Base-by-base conservation (phyloP, 495 filamentous ascomycete species). In the Penicillium odoratum region DNA sequence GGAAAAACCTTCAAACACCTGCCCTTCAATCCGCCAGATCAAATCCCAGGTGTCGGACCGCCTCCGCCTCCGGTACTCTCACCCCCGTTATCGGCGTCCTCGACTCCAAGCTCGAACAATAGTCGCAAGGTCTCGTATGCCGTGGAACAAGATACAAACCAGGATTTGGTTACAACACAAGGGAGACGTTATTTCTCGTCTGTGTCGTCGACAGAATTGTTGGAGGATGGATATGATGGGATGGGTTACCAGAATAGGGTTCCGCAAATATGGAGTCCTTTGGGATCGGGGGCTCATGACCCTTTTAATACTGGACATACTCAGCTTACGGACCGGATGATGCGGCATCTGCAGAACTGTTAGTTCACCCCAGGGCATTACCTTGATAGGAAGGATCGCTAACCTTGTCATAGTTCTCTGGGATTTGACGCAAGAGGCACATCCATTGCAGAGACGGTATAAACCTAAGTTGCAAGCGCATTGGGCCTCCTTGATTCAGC, bases 1-100 rank as follows among this genome's bases (percentile, higher is more conserved):
- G 70, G 64, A 60, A 77, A 79, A 59, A 66, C 72, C 16, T 78
- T 69, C 67, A 77, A 77, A 38, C 70, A 75, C n/a, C 56, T 77
- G 45, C 69, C 74, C 48, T 79, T 72, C 45, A 73, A 73, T 53
- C 68, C 74, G 0, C 67, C 68, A 7, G 69, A 73, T 49, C 71
- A 68, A 13, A 56, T 65, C 0, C 55, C 68, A 8, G 67, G 57
- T 5, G 47, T 67, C 13, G 61, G 55, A n/a, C 53, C 64, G 11
- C 44, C 60, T 7, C 51, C 48, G 2, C 48, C 64, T 46, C 29
- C 51, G 15, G 33, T 33, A 11, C 16, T 30, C 15, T 61, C 64
- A 5, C 48, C 66, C 1, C 50, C 60, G 6, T 31, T 60, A 11
- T 16, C 38, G 25, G 34, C 68, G 16, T 47, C 60, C n/a, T 55